phyloP scores from a whole-genome alignment of 2,329 filamentous ascomycete species.

The Stachybotrys elegans region DNA sequence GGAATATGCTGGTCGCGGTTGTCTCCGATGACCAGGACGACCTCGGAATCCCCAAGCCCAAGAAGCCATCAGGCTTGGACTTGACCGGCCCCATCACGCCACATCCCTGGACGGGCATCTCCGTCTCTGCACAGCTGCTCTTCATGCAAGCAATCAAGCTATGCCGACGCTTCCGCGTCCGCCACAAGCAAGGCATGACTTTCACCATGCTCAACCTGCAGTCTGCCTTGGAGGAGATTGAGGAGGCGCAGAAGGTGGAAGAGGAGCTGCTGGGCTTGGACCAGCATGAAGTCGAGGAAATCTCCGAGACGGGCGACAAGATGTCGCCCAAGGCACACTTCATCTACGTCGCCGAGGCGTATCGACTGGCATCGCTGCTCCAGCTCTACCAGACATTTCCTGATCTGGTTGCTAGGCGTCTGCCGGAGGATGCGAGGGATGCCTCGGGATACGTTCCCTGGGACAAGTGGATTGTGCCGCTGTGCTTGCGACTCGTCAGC shows the following conservation, averaged over 20 bases:
- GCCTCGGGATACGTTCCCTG: conserved; percentile 20
- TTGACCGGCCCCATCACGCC: conserved; percentile 11
- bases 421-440: conserved; percentile 15
- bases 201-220: background rate
- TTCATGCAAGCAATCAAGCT: conserved; percentile 29
- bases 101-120: conserved; percentile 35
- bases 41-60: conserved; percentile 7
- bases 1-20: conserved; percentile 32
- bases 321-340: conserved; percentile 23
- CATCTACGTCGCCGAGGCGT: conserved; percentile 29
- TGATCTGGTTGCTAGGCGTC: conserved; percentile 21
- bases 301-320: conserved; percentile 22
- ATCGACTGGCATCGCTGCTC: conserved; percentile 28
- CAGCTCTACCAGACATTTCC: conserved; percentile 35
- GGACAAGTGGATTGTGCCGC: conserved; percentile 30
- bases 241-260: conserved; percentile 28
- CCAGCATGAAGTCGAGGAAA: conserved; percentile 11
- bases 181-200: conserved; percentile 3
- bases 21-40: conserved; percentile 23
- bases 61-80: conserved; percentile 7
- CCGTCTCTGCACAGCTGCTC: conserved; percentile 23
- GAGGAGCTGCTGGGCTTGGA: conserved; percentile 27
- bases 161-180: conserved; percentile 27
- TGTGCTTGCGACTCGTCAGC: conserved; percentile 25
- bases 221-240: conserved; percentile 20